Evolutionary conservation across 2,329 filamentous ascomycete genomes (phyloP), one percentile per base, ranked within the genome.

Genomic region (Penicillium sp.): DNA sequence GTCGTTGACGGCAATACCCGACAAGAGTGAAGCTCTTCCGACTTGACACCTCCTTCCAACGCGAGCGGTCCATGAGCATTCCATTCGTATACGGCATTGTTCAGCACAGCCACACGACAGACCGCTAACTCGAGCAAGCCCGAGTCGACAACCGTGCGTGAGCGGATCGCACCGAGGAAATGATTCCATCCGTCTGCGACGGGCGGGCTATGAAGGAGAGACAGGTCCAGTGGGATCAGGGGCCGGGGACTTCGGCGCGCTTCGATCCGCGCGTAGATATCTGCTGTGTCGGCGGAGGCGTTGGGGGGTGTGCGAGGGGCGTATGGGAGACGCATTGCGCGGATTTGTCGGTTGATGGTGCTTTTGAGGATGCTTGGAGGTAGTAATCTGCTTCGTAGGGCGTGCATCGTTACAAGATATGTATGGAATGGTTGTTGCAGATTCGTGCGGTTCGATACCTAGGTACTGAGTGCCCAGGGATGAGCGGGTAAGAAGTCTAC

Each of bases 61-160:
- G 64, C 71, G 6, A 90, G 69, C 6, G 85, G 85, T 6, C 81
- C 82, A 60, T 94, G 87, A 41, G 84, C 77, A 26, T 70, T 76
- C 86, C 85, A 93, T 62, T 94, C 87, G 63, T 88, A 93, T 75
- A 84, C 85, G 1, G 87, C 87, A 17, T 72, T 62, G 60, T 90
- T 93, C 48, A 86, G 75, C 6, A 84, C 81, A 3, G 87, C 87
- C 6, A 94, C 84, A 32, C 86, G 76, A 51, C 79, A 85, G 48
- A 94, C 86, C 41, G 84, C 82, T 11, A 89, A 70, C 68, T 94
- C 87, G 44, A 84, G 78, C 16, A 88, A 47, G 9, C 56, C 62
- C 3, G 61, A 55, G 9, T 71, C 55, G 1, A 78, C 57, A 3
- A 65, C 57, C 1, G 73, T 77, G 33, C 67, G 60, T 0, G 68